phyloP scores from a whole-genome alignment of 441 rosid genomes.

The Gossypium davidsonii region DNA sequence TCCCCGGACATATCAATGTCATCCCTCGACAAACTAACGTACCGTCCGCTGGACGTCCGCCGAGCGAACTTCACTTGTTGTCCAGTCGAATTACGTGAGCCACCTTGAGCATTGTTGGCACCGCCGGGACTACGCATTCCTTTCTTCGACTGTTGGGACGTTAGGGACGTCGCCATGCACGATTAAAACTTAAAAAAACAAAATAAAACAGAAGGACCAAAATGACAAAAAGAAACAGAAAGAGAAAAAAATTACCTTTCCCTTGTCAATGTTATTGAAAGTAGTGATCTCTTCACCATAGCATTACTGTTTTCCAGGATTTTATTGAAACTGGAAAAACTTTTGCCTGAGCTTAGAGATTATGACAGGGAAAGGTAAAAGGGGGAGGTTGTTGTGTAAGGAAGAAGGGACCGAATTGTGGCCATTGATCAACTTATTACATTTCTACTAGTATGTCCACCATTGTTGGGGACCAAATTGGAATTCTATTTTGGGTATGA shows the following conservation, averaged over 20 bases:
- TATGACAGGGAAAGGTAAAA: background rate
- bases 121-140: conserved; percentile 48
- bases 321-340: background rate
- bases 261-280: background rate
- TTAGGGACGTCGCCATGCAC: conserved; percentile 44
- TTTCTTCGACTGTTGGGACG: conserved; percentile 64
- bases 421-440: background rate
- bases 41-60: conserved; percentile 84
- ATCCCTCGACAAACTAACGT: conserved; percentile 71
- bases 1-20: conserved; percentile 81
- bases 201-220: too few species aligned
- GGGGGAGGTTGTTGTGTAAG: background rate
- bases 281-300: background rate
- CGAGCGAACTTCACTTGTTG: conserved; percentile 87
- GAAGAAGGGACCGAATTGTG: background rate
- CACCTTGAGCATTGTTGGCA: conserved; percentile 25
- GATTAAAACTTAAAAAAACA: background rate
- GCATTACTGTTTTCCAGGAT: background rate
- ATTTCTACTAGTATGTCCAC: background rate
- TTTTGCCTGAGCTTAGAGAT: background rate
- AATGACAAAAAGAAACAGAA: too few species aligned
- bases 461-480: background rate
- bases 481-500: background rate
- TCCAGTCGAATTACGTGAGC: conserved; percentile 30
- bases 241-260: background rate